Evolutionary conservation across 305 asterid species (phyloP).

Genomic region (Solanum hybrid): DNA sequence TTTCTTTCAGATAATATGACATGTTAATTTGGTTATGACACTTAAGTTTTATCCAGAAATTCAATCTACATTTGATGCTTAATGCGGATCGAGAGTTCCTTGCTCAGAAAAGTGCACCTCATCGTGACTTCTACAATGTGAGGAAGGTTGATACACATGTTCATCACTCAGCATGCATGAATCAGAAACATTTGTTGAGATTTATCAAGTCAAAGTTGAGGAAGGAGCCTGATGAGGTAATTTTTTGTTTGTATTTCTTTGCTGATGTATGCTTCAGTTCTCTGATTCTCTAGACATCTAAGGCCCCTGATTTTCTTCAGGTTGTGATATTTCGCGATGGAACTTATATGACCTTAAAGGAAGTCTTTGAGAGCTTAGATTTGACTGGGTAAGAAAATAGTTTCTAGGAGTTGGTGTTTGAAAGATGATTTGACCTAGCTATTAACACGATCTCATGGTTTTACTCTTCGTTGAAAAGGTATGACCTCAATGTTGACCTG

Average conservation of each 20-base stretch:
- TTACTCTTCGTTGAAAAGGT: slow-evolving; percentile 30
- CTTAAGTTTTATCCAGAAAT: slow-evolving; percentile 48
- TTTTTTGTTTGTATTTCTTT: slow-evolving; percentile 1
- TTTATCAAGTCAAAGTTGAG: slow-evolving; percentile 90
- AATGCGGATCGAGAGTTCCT: slow-evolving; percentile 97
- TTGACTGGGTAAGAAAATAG: slow-evolving; percentile 60
- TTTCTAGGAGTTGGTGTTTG: slow-evolving; percentile 10
- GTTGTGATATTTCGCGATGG: slow-evolving; percentile 95
- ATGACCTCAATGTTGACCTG: slow-evolving; percentile 94
- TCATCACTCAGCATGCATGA: slow-evolving; percentile 99
- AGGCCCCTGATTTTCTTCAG: slow-evolving; percentile 30
- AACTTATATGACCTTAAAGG: slow-evolving; percentile 88
- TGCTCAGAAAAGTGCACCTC: slow-evolving; percentile 99
- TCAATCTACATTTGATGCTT: slow-evolving; percentile 98
- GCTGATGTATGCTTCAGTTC: not conserved
- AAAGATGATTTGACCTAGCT: not conserved
- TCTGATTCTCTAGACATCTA: not conserved
- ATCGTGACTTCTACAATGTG: slow-evolving; percentile 95
- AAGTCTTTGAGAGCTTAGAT: slow-evolving; percentile 98
- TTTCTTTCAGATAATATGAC: slow-evolving; percentile 1
- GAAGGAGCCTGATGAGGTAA: slow-evolving; percentile 98
- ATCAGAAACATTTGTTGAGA: slow-evolving; percentile 93
- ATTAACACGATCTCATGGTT: slow-evolving; percentile 5
- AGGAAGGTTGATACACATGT: slow-evolving; percentile 99
- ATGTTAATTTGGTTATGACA: slow-evolving; percentile 9